Evolutionary conservation across 1,139 yeast species (phyloP), one percentile per base, ranked within the genome.

Genomic region (Yamadazyma pseudoaaseri): DNA sequence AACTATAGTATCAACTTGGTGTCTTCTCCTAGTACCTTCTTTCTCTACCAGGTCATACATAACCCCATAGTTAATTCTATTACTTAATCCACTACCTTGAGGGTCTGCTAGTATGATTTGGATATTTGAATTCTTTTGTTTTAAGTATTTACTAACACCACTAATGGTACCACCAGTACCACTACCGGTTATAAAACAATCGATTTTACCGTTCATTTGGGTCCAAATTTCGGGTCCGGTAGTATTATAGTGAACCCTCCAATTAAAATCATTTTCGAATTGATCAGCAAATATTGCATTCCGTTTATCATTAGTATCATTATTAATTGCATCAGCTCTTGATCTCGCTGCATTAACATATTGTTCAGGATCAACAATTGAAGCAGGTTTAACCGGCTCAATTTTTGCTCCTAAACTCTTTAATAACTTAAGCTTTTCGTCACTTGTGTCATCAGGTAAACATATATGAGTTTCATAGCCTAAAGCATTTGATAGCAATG

Each of bases 21-120:
- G 97, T 47, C 98, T 70, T 52, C 97, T 73, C 47, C 97, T 70
- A 0, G 94, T 86, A 1, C 98, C 98, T 60, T 92, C 98, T 46
- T 73, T 80, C 57, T 92, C 98, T 12, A 80, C 90, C 2, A 69
- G 45, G 48, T 90, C 96, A 56, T 86, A 92, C 97, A 92, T 87
- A 5, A 92, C 97, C 1, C 97, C 97, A 51, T 65, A 80, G 49
- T 86, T 86, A 37, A 92, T 76, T 41, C 95, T 67, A 60, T 92
- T 89, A 51, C 73, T 84, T 45, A 92, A 73, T 0, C 98, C 98
- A 9, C 94, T 81, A 0, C 98, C 98, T 51, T 87, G 97, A 1
- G 97, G 98, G 56, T 92, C 98, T 0, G 97, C 96, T 24, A 92
- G 64, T 1, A 86, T 68, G 1, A 79, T 71, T 29, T 59, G 63